phyloP scores from a whole-genome alignment of 1,284 basidiomycete species.

The Sporisorium graminicola region DNA sequence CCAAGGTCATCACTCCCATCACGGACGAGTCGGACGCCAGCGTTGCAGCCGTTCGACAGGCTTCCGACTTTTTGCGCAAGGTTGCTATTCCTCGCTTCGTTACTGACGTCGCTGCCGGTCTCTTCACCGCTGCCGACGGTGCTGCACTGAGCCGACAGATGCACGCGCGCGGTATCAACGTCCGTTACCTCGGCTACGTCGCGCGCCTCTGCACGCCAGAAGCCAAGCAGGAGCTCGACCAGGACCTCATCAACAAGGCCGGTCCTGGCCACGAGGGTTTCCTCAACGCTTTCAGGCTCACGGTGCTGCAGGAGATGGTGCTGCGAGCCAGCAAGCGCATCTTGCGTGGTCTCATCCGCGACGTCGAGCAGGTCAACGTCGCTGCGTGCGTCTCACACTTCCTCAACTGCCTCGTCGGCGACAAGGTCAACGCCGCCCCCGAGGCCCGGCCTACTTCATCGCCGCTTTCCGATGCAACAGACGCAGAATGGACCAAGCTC shows the following conservation, averaged over 20 bases:
- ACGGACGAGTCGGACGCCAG: conserved; percentile 72
- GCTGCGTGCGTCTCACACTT: conserved; percentile 72
- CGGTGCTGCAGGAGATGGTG: conserved; percentile 74
- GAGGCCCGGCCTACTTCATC: conserved; percentile 60
- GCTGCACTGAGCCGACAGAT: conserved; percentile 72
- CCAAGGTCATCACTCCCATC: conserved; percentile 58
- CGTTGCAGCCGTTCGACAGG: conserved; percentile 74
- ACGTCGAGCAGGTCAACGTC: conserved; percentile 42
- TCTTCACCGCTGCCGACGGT: conserved; percentile 73
- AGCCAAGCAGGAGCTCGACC: conserved; percentile 69
- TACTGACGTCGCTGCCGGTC: conserved; percentile 72
- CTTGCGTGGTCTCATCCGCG: conserved; percentile 70
- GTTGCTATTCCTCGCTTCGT: conserved; percentile 71
- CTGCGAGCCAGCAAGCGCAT: conserved; percentile 74
- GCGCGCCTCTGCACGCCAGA: conserved; percentile 70
- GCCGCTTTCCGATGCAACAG: conserved; percentile 44
- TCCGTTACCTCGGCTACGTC: conserved; percentile 74
- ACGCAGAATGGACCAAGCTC: conserved; percentile 71
- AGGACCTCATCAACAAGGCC: conserved; percentile 56
- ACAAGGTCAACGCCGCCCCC: conserved; percentile 71
- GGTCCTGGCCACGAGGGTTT: conserved; percentile 64
- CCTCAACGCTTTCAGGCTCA: conserved; percentile 63
- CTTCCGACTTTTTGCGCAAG: conserved; percentile 73
- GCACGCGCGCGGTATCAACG: conserved; percentile 75
- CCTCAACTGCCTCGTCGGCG: conserved; percentile 75